Evolutionary conservation across 1,284 basidiomycete genomes (phyloP).

Genomic region (Apiotrichum sp.): DNA sequence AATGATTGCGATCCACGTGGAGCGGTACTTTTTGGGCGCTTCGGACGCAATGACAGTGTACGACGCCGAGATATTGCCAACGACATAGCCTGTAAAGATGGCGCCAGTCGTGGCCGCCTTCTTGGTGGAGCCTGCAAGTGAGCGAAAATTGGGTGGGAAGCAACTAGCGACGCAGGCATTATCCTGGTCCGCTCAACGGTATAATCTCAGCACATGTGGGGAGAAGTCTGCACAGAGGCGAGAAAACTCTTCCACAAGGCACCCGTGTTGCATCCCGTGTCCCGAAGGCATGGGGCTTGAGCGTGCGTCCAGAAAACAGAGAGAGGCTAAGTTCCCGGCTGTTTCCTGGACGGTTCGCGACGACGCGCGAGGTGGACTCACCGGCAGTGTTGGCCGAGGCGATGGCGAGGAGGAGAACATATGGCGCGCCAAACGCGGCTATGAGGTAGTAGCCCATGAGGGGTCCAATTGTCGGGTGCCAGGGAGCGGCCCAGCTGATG

Average conservation of each 20-base stretch:
- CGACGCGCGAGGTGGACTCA: constrained; percentile 3
- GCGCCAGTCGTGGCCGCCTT: constrained; percentile 46
- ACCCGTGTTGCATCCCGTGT: constrained; percentile 42
- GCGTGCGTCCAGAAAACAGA: not conserved
- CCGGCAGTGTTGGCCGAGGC: constrained; percentile 49
- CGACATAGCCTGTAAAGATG: constrained; percentile 49
- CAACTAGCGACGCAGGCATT: constrained; percentile 50
- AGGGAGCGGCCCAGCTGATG: constrained; percentile 48
- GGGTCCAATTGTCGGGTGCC: constrained; percentile 47
- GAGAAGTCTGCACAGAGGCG: too few species aligned
- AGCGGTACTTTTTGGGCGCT: constrained; percentile 45
- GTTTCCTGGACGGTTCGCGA: not conserved
- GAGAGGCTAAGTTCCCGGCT: not conserved
- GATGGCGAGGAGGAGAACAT: constrained; percentile 49
- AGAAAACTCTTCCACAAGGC: constrained; percentile 22
- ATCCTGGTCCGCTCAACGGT: constrained; percentile 50
- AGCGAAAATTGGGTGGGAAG: constrained; percentile 15
- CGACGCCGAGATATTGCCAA: constrained; percentile 43
- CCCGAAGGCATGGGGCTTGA: constrained; percentile 8
- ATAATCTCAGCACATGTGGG: constrained; percentile 46
- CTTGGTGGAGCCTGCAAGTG: constrained; percentile 45
- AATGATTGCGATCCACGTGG: constrained; percentile 50
- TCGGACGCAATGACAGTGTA: constrained; percentile 43
- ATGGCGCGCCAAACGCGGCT: constrained; percentile 50
- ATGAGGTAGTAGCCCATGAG: constrained; percentile 51